Evolutionary conservation across 2,329 filamentous ascomycete species (phyloP), one percentile per base, ranked within the genome.

Genomic region (Scedosporium boydii): DNA sequence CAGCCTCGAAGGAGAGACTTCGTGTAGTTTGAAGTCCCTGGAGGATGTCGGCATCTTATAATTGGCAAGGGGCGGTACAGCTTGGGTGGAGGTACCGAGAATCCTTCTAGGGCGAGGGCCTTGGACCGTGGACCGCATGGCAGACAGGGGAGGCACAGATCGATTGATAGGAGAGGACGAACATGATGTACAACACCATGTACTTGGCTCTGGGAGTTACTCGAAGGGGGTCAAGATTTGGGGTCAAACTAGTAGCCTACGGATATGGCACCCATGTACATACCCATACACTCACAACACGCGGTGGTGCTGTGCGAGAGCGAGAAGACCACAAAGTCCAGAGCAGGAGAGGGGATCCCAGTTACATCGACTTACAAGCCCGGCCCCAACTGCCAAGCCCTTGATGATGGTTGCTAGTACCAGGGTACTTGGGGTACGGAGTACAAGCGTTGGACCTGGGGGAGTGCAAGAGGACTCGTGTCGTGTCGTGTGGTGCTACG

Each of bases 41-140:
- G 41, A 60, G 38, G 57, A 59, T 21, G 56, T n/a, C 12, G 21
- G 21, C 58, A 60, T 60, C 58, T 29, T 48, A 60, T 46, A 48
- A 60, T 60, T 27, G 58, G 42, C 18, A 48, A 60, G 41, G 42
- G 42, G 58, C 42, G 44, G 58, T 60, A 60, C 58, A 48, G 41
- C 23, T 29, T 42, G 29, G 23, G 58, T 48, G 18, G 58, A 60
- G 58, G 41, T 44, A 46, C 38, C 23, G 23, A 60, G 38, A 46
- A 60, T 51, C 21, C 41, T 46, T 46, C 58, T n/a, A 29, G 23
- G 51, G 51, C 21, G 51, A 23, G 23, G 51, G 23, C 51, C 44
- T 55, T 26, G 51, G 51, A 55, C 51, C 44, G 27, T 26, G 51
- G 51, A 55, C 51, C 21, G 58, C 58, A 60, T 60, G 58, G 46